Evolutionary conservation across 768 basidiomycete species (phyloP).

Genomic region (Gloeopeniophorella convolvens): DNA sequence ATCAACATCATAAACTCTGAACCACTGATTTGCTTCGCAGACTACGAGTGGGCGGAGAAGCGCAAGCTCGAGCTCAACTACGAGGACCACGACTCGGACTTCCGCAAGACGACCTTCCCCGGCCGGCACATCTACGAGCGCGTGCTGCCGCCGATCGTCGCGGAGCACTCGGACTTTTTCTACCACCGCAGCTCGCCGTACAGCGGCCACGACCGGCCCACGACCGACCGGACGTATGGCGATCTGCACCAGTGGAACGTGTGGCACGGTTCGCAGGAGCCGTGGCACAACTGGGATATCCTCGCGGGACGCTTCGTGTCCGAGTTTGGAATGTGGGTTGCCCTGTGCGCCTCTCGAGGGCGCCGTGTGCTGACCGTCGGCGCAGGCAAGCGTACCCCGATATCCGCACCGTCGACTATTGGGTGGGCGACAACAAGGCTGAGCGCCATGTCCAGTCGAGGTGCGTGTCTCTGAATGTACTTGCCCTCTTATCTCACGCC

Average conservation of each 20-base stretch:
- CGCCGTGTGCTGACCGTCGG: neutral
- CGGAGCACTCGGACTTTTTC: slow-evolving; percentile 52
- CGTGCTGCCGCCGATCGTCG: slow-evolving; percentile 69
- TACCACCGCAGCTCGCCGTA: slow-evolving; percentile 91
- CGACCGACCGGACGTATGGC: slow-evolving; percentile 70
- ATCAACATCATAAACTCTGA: no score
- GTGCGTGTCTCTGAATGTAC: slow-evolving; percentile 24
- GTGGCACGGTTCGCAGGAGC: slow-evolving; percentile 90
- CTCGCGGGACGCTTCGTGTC: slow-evolving; percentile 89
- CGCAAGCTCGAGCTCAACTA: slow-evolving; percentile 77
- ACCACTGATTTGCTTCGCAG: slow-evolving; percentile 36
- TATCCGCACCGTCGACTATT: slow-evolving; percentile 83
- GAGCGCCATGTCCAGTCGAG: slow-evolving; percentile 88
- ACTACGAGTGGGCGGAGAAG: slow-evolving; percentile 85
- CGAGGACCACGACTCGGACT: slow-evolving; percentile 76
- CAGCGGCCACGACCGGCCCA: slow-evolving; percentile 66
- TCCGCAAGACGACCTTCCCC: slow-evolving; percentile 80
- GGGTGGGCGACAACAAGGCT: slow-evolving; percentile 65
- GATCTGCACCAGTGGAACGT: slow-evolving; percentile 97
- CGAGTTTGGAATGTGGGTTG: slow-evolving; percentile 82
- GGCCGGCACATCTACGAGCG: slow-evolving; percentile 89
- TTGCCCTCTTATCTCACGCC: neutral
- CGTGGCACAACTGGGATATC: slow-evolving; percentile 92
- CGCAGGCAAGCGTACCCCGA: slow-evolving; percentile 83
- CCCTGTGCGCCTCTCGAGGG: neutral